phyloP scores from a whole-genome alignment of 257 asterid genomes.

The Lycium ferocissimum region DNA sequence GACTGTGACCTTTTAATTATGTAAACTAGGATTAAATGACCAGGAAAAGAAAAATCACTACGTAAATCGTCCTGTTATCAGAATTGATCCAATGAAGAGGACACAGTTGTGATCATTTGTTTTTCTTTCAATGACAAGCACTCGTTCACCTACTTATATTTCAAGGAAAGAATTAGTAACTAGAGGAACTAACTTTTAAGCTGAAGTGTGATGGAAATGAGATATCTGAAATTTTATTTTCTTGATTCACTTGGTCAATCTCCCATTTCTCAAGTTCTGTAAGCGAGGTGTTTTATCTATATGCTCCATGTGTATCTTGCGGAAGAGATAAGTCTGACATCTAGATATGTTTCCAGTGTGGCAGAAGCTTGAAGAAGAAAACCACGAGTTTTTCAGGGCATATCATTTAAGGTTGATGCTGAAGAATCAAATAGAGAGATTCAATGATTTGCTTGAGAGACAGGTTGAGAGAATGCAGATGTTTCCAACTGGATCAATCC shows the following conservation, averaged over 20 bases:
- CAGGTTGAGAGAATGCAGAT: constrained; percentile 76
- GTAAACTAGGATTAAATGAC: constrained; percentile 13
- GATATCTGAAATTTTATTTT: not conserved
- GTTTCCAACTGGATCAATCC: constrained; percentile 45
- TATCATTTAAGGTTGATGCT: constrained; percentile 77
- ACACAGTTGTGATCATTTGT: not conserved
- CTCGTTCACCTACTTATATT: constrained; percentile 16
- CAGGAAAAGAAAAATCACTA: constrained; percentile 16
- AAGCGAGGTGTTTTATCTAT: not conserved
- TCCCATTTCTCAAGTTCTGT: constrained; percentile 3
- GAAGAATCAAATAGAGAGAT: constrained; percentile 82
- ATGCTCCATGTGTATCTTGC: not conserved
- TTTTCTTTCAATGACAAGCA: not conserved
- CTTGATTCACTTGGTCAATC: not conserved
- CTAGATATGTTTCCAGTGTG: constrained; percentile 68
- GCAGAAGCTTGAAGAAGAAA: constrained; percentile 94
- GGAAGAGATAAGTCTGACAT: constrained; percentile 33
- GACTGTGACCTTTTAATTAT: not conserved
- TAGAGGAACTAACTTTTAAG: not conserved
- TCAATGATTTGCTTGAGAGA: constrained; percentile 81
- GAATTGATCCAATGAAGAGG: constrained; percentile 19
- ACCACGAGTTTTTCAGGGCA: constrained; percentile 79
- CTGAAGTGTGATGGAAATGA: not conserved
- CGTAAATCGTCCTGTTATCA: not conserved
- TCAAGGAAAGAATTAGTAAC: constrained; percentile 3